Conservation (phyloP, 169 alveolate genomes). For the Cryptosporidium viatorum region DNA sequence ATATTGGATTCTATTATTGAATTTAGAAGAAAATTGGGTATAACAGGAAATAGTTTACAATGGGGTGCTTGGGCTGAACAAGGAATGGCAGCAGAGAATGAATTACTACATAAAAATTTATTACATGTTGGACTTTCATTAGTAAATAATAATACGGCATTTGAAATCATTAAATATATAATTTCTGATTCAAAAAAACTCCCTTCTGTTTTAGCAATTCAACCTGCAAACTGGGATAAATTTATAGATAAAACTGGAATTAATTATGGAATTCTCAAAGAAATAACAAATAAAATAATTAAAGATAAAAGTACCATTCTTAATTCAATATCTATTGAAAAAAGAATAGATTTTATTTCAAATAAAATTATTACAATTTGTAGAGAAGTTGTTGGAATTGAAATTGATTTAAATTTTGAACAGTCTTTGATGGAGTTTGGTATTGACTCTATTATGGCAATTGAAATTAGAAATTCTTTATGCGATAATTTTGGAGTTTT, state of each 20-base stretch:
- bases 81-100: constrained; percentile 71
- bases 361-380: constrained; percentile 17
- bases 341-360: constrained; percentile 41
- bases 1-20: constrained; percentile 45
- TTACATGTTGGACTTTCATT: constrained; percentile 23
- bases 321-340: constrained; percentile 20
- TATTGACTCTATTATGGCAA: constrained; percentile 40
- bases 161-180: constrained; percentile 17
- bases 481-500: constrained; percentile 34
- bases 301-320: constrained; percentile 4
- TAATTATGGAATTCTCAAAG: constrained; percentile 21
- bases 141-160: constrained; percentile 35
- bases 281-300: not conserved
- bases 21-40: constrained; percentile 47
- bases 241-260: constrained; percentile 16
- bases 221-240: constrained; percentile 63
- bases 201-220: constrained; percentile 33
- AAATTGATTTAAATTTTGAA: not conserved
- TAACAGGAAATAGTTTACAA: constrained; percentile 57
- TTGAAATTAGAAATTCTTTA: constrained; percentile 54
- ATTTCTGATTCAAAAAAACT: not conserved
- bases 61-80: constrained; percentile 77
- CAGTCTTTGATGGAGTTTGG: constrained; percentile 48
- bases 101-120: constrained; percentile 9
- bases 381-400: constrained; percentile 7